These are phyloP conservation scores for Myxozyma vanderwaltii DNA, from an alignment of 805 yeast genomes.

Conservation along the genomic window DNA sequence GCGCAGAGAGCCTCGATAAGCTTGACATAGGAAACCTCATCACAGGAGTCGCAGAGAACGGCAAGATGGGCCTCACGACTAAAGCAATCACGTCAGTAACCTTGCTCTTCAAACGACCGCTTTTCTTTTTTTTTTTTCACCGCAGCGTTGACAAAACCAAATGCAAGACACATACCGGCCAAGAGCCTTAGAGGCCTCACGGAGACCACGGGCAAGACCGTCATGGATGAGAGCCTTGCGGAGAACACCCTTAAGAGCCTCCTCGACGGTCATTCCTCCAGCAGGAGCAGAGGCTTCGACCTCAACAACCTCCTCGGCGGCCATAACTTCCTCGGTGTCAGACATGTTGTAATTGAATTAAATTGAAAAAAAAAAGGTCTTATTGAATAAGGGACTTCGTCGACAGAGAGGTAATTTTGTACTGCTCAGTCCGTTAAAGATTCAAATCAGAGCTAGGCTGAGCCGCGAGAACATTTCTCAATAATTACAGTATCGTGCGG, in stretches of 20 bases:
- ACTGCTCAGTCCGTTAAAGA: slow-evolving; percentile 41
- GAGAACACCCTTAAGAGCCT: slow-evolving; percentile 96
- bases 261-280: slow-evolving; percentile 93
- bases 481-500: slow-evolving; percentile 9
- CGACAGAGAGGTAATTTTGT: slow-evolving; percentile 36
- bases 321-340: slow-evolving; percentile 73
- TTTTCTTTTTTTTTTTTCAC: background rate
- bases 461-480: background rate
- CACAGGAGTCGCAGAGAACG: slow-evolving; percentile 97
- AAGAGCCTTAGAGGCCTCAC: slow-evolving; percentile 99
- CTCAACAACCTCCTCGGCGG: slow-evolving; percentile 79
- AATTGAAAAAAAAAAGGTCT: background rate
- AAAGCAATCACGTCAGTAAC: background rate
- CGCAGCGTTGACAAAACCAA: background rate
- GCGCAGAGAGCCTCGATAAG: slow-evolving; percentile 99
- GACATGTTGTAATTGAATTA: slow-evolving; percentile 29
- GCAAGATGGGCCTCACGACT: slow-evolving; percentile 90
- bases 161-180: slow-evolving; percentile 62
- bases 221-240: slow-evolving; percentile 98
- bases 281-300: slow-evolving; percentile 78
- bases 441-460: slow-evolving; percentile 18
- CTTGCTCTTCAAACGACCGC: background rate
- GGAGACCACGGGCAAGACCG: slow-evolving; percentile 99
- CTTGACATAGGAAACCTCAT: slow-evolving; percentile 94
- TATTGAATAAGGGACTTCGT: slow-evolving; percentile 39